Base-by-base conservation (phyloP, 106 monocot species). In the Cymbidium sinense region DNA sequence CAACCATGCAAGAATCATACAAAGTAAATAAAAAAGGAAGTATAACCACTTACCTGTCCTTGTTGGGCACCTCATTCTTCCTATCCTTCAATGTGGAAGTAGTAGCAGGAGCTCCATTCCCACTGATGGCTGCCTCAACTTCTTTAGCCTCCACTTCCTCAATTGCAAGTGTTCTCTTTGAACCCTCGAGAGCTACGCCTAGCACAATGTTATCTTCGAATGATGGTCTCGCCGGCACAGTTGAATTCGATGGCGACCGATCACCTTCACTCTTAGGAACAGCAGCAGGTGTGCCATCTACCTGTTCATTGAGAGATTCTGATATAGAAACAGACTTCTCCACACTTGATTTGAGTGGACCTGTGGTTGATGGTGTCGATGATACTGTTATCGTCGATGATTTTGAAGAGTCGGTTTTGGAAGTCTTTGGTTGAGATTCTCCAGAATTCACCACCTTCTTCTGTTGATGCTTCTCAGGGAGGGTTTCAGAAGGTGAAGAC, bases 131-230 rank as follows among this genome's bases (percentile, higher is more conserved):
- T 5, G 83, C 62, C 62, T 78, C 86, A 43, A 81, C 51, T 70
- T 90, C 90, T 37, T 80, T 92, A 20, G 76, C 33, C 21, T 90
- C 93, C 17, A 61, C 86, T 39, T 87, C 84, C 50, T 86, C 88
- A 29, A 88, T 87, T 0, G 86, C 86, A 39, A 90, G 82, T 15
- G 90, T 90, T 78, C 85, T 78, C 77, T 93, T 93, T 5, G 89
- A 85, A 0, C 92, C 92, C 39, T 89, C 87, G 0, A 93, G 83
- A 39, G 92, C 92, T 7, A 93, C 80, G 34, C 85, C 87, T 15
- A 93, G 85, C 0, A 93, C 92, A 50, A 93, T 85, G 39, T 93
- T 93, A 43, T 87, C 89, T 77, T 86, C 85, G 55, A 87, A 89
- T 4, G 74, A 78, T 13, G 47, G 47, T 2, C 47, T 80, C 91